Evolutionary conservation across 305 asterid species (phyloP).

Genomic region (Fraxinus velutina): DNA sequence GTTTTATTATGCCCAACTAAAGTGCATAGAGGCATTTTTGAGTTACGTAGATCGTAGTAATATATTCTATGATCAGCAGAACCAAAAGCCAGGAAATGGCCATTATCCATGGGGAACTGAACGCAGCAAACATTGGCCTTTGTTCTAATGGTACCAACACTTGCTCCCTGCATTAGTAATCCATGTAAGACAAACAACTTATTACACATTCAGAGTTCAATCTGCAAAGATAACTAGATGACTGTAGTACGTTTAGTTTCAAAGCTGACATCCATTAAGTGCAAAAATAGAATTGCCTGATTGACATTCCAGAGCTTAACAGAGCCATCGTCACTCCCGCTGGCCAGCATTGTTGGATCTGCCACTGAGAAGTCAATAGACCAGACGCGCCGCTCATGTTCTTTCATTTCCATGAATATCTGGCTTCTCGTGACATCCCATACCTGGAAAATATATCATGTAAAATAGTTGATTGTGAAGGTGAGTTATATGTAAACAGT

Average conservation of each 20-base stretch:
- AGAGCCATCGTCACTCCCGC: constrained; percentile 97
- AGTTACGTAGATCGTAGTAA: constrained; percentile 89
- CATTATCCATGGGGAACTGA: constrained; percentile 78
- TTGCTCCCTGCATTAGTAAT: constrained; percentile 80
- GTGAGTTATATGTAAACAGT: not conserved
- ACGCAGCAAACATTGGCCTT: constrained; percentile 98
- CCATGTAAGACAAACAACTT: constrained; percentile 53
- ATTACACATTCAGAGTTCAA: constrained; percentile 45
- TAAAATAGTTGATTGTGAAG: not conserved
- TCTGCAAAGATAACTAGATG: constrained; percentile 48
- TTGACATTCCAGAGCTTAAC: constrained; percentile 99
- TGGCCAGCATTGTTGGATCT: constrained; percentile 93
- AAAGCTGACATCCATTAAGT: constrained; percentile 94
- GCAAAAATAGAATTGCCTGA: constrained; percentile 98
- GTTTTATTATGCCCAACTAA: constrained; percentile 88
- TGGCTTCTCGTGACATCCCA: constrained; percentile 95
- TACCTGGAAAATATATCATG: constrained; percentile 42
- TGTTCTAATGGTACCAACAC: constrained; percentile 76
- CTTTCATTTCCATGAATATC: constrained; percentile 86
- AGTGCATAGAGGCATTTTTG: constrained; percentile 82
- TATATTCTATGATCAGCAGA: constrained; percentile 94
- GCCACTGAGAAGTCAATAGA: constrained; percentile 90
- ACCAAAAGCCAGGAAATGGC: constrained; percentile 87
- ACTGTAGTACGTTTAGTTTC: constrained; percentile 78
- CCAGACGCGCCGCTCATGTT: constrained; percentile 94